Base-by-base conservation (phyloP, 768 basidiomycete genomes). In the Chalciporus pseudorubinellus region DNA sequence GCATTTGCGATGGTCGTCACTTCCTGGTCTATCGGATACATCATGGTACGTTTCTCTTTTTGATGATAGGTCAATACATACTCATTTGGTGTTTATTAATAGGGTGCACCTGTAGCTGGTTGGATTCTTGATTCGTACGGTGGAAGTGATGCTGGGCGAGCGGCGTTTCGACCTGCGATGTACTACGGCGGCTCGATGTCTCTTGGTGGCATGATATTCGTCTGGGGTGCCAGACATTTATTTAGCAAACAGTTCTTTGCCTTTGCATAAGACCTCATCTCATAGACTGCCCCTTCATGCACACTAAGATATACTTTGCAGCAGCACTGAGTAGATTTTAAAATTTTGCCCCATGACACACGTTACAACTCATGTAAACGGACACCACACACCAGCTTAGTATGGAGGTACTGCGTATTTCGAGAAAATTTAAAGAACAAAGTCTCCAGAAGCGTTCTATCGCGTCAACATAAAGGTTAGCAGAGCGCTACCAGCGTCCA, bases 1-100 rank as follows among this genome's bases (percentile, higher is more conserved):
- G 69, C 70, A 1, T 63, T 72, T 31, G 66, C 65, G n/a, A 70
- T 72, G 69, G 53, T 69, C 26, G 59, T 66, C 24, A 64, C 64
- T 1, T 70, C 65, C 4, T 69, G 66, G 68, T 60, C 60, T 1
- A 54, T 63, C 24, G 68, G 70, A 34, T 70, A 67, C 36, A 43
- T 65, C 7, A 50, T 60, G 48, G 59, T 67, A 44, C 50, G 58
- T 49, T 13, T 14, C 16, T 14, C 16, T 16, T 20, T 19, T 1
- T 36, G 18, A 14, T 41, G 12, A 38, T 10, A 13, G 31, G 26
- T 18, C 29, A 22, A 7, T 39, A 13, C 33, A 22, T 16, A 4
- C 34, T 24, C 39, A 40, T 13, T 29, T 28, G 2, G 16, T 34
- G 13, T 39, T 36, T 2, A 16, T 9, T n/a, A 1, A 2, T 44